A percentile compares a stretch with the other conserved stretches of the same genome.
These are phyloP conservation scores for Tilletia caries DNA, from an alignment of 1,284 basidiomycete genomes.

Conservation along the genomic window DNA sequence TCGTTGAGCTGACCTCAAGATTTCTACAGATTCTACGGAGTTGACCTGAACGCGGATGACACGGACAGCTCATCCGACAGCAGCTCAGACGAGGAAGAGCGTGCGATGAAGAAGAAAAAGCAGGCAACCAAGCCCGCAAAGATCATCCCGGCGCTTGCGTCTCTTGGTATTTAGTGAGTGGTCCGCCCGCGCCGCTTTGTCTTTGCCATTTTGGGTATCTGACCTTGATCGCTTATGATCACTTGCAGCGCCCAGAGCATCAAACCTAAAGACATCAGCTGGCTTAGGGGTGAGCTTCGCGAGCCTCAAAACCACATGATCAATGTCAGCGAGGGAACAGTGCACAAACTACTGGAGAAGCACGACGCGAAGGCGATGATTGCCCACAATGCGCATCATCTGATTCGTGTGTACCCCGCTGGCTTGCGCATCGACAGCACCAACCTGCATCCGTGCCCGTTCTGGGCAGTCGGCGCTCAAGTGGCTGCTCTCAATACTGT, in stretches of 20 bases:
- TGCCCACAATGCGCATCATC: constrained; percentile 57
- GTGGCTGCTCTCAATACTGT: constrained; percentile 62
- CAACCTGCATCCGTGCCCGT: constrained; percentile 61
- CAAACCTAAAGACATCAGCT: constrained; percentile 39
- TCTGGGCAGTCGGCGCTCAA: constrained; percentile 63
- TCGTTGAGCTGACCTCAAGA: too few species aligned
- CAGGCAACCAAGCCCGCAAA: constrained; percentile 23
- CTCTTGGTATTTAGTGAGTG: constrained; percentile 36
- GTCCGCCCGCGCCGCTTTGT: not conserved
- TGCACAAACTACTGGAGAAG: constrained; percentile 57
- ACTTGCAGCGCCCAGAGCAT: constrained; percentile 31
- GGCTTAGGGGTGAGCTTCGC: constrained; percentile 35
- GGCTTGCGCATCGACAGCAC: constrained; percentile 63
- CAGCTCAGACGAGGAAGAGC: constrained; percentile 16
- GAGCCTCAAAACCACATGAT: constrained; percentile 56
- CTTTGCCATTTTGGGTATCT: not conserved
- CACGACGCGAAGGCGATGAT: constrained; percentile 51
- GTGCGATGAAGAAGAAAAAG: constrained; percentile 17
- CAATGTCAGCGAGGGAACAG: constrained; percentile 63
- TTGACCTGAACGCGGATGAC: not conserved
- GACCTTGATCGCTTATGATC: not conserved
- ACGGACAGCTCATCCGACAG: not conserved
- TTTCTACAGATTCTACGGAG: constrained; percentile 4
- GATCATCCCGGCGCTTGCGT: constrained; percentile 43
- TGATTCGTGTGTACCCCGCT: constrained; percentile 64